phyloP scores from a whole-genome alignment of 2,329 filamentous ascomycete genomes.

The Zymoseptoria pseudotritici region DNA sequence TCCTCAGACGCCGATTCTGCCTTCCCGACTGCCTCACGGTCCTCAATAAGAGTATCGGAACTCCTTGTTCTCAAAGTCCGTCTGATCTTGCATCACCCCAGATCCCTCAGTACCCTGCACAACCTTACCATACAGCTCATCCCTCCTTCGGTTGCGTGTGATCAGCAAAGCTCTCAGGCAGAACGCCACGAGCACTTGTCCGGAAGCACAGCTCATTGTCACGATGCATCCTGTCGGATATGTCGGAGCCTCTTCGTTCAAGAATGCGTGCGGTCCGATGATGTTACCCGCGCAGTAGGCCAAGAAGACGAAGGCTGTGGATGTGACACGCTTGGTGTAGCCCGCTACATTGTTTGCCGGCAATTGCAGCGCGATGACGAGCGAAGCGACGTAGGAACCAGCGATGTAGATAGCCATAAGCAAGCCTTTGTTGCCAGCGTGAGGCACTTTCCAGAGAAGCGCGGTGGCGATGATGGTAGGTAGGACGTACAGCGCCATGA shows the following conservation, averaged over 20 bases:
- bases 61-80: constrained; percentile 33
- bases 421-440: constrained; percentile 34
- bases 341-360: constrained; percentile 44
- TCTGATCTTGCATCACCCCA: constrained; percentile 28
- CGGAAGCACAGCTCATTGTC: constrained; percentile 41
- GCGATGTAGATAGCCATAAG: constrained; percentile 48
- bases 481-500: constrained; percentile 47
- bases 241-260: constrained; percentile 38
- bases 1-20: not conserved
- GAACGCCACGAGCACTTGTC: constrained; percentile 35
- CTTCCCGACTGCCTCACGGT: not conserved
- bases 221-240: constrained; percentile 49
- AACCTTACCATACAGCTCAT: constrained; percentile 20
- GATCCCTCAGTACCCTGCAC: constrained; percentile 16
- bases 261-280: constrained; percentile 42
- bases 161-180: constrained; percentile 31
- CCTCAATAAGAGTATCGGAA: constrained; percentile 23
- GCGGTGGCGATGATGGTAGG: constrained; percentile 45
- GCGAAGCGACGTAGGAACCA: constrained; percentile 43
- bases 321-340: constrained; percentile 43
- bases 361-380: constrained; percentile 49
- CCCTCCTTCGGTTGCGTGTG: constrained; percentile 35
- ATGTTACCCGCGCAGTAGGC: constrained; percentile 41
- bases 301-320: constrained; percentile 41
- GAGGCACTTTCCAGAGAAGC: constrained; percentile 45